Conservation (phyloP, 2,329 filamentous ascomycete genomes). For the Aureobasidium musti region DNA sequence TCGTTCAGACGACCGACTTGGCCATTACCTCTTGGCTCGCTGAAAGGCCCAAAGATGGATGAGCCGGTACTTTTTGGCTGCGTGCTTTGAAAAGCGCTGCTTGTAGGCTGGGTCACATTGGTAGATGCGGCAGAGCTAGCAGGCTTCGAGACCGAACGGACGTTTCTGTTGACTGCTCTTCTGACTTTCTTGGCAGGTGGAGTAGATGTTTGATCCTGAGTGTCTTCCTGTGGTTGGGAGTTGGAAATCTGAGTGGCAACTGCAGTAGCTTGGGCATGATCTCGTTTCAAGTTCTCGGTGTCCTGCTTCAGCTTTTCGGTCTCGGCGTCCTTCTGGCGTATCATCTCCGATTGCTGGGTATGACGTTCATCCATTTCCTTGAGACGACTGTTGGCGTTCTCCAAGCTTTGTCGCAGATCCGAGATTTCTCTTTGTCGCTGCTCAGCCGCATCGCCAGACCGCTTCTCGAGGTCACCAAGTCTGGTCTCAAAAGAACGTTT, state of each 20-base stretch:
- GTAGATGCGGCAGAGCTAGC: background rate
- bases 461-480: background rate
- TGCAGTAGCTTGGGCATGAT: background rate
- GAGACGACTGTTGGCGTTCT: slow-evolving; percentile 1
- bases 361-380: slow-evolving; percentile 7
- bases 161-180: slow-evolving; percentile 14
- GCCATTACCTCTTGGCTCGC: background rate
- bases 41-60: slow-evolving; percentile 2
- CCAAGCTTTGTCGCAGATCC: background rate
- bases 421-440: slow-evolving; percentile 2
- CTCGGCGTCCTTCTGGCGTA: background rate
- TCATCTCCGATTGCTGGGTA: background rate
- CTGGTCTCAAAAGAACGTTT: slow-evolving; percentile 1
- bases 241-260: background rate
- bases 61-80: background rate
- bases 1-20: background rate
- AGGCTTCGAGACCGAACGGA: background rate
- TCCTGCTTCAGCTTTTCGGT: background rate
- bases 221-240: background rate
- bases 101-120: background rate
- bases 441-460: background rate
- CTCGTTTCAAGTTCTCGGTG: slow-evolving; percentile 13
- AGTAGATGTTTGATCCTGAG: background rate
- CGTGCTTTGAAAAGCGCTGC: background rate
- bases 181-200: slow-evolving; percentile 1